Conservation (phyloP, 768 basidiomycete genomes). For the Sarcodon aspratus region DNA sequence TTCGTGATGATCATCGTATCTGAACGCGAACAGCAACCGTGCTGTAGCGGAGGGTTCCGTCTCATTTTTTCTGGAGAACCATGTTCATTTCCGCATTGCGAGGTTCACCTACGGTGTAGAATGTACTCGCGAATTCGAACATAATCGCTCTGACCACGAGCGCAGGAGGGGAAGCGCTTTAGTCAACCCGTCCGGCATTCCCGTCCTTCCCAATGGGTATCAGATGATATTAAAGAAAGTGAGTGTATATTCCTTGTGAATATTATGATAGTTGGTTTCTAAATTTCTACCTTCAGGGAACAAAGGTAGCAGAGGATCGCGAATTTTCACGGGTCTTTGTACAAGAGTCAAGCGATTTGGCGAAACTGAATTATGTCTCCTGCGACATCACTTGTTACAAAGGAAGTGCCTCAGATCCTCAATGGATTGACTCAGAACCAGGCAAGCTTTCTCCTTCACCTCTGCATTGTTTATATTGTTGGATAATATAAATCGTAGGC, state of each 20-base stretch:
- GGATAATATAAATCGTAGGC: constrained; percentile 9
- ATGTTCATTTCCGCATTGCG: constrained; percentile 35
- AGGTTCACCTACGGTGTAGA: constrained; percentile 37
- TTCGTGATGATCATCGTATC: not conserved
- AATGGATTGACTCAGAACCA: constrained; percentile 23
- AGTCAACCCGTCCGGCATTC: constrained; percentile 23
- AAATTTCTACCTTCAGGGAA: constrained; percentile 20
- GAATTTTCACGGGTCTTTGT: constrained; percentile 18
- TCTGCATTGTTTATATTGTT: not conserved
- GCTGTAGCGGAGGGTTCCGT: constrained; percentile 44
- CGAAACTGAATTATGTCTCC: constrained; percentile 11
- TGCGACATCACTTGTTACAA: constrained; percentile 19
- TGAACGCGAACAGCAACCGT: constrained; percentile 22
- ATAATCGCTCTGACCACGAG: constrained; percentile 27
- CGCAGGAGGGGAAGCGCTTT: constrained; percentile 20
- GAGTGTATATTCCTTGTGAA: not conserved
- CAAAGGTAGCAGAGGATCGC: constrained; percentile 30
- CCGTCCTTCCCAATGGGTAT: constrained; percentile 28
- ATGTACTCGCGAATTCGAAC: constrained; percentile 24
- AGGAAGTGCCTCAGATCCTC: constrained; percentile 15
- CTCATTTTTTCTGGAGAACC: constrained; percentile 32
- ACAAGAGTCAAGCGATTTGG: not conserved
- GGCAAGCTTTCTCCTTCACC: constrained; percentile 10
- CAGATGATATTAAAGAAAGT: constrained; percentile 32
- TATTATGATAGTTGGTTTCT: not conserved